Evolutionary conservation across 106 monocot species (phyloP), one percentile per base, ranked within the genome.

Genomic region (Xerophyta viscosa): DNA sequence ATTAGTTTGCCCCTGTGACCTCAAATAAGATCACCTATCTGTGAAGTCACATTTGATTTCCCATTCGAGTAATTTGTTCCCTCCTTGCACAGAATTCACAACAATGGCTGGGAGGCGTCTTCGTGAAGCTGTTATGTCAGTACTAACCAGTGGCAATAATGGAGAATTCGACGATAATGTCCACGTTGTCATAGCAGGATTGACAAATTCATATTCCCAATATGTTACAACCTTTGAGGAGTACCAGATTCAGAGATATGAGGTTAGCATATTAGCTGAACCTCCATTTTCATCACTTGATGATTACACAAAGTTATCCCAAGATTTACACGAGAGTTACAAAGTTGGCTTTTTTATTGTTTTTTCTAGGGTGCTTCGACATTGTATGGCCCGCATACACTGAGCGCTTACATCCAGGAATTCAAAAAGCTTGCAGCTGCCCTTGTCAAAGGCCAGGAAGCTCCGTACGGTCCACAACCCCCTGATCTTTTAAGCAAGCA

Each of bases 41-140:
- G n/a, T n/a, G n/a, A n/a, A n/a, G n/a, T n/a, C n/a, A n/a, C n/a
- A n/a, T n/a, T n/a, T n/a, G n/a, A n/a, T n/a, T n/a, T 31, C 13
- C 27, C n/a, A n/a, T n/a, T n/a, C n/a, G n/a, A n/a, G n/a, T 45
- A 46, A 44, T 42, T 9, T 27, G 6, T 50, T 8, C 7, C 1
- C 0, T 51, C 2, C 1, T 23, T n/a, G n/a, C 29, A 26, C 56
- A 70, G 70, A 70, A 15, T 70, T 70, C 49, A 70, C 70, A 1
- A 70, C 70, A 21, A 70, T 70, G 70, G 70, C 70, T 14, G 70
- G 70, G 3, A 62, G 70, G 39, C 46, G 70, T 4, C 49, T 70
- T 19, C 54, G 70, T 19, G 63, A 54, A 15, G 70, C 70, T 6
- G 70, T 70, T 11, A 54, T 36, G 9, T 25, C 33, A 4, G 29